phyloP scores from a whole-genome alignment of 2,329 filamentous ascomycete genomes.

The Xylaria sp. region DNA sequence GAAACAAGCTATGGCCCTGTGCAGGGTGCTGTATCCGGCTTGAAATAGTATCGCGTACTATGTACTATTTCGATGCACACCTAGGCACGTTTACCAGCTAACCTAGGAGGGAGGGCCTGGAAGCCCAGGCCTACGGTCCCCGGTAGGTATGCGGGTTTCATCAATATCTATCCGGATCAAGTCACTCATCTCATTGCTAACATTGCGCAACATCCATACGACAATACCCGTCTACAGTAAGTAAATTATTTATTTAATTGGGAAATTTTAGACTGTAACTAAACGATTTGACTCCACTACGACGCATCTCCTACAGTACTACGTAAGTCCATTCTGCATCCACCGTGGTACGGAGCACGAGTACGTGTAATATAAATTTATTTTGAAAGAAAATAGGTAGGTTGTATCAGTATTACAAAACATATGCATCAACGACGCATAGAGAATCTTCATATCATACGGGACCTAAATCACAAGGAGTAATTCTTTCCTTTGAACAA shows the following conservation, averaged over 20 bases:
- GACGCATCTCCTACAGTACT: background rate
- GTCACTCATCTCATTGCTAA: background rate
- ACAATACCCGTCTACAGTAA: no score
- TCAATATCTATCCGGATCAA: background rate
- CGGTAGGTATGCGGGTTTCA: background rate
- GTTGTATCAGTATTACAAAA: background rate
- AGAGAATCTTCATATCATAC: background rate
- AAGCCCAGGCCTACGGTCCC: constrained; percentile 12
- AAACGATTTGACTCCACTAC: constrained; percentile 9
- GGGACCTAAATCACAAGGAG: background rate
- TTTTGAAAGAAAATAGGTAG: background rate
- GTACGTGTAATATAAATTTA: no score
- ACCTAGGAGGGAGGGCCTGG: constrained; percentile 3
- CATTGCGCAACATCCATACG: background rate
- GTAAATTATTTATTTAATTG: no score
- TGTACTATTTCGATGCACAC: no score
- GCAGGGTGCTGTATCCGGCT: constrained; percentile 4
- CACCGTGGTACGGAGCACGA: no score
- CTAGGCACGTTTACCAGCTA: constrained; percentile 17
- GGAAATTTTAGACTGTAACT: background rate
- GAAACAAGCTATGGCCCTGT: constrained; percentile 18
- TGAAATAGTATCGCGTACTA: constrained; percentile 24
- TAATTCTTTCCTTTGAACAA: background rate
- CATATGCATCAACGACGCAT: constrained; percentile 34
- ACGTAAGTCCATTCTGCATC: background rate